phyloP scores from a whole-genome alignment of 306 rosid genomes.

The Trifolium subterraneum region DNA sequence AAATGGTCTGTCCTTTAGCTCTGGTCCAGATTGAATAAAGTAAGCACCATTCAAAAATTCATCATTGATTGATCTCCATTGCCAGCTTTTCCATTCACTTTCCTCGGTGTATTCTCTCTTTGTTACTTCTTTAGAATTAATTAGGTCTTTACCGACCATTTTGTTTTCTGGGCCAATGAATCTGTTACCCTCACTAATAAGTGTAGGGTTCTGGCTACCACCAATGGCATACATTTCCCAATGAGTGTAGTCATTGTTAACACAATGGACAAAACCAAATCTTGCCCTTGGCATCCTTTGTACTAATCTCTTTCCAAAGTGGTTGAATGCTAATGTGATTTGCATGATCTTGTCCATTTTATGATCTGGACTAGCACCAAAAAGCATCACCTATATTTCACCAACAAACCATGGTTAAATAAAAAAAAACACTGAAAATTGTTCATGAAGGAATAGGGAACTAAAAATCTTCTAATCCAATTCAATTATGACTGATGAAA shows the following conservation, averaged over 20 bases:
- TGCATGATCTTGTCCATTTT: slow-evolving; percentile 64
- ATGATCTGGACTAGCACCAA: slow-evolving; percentile 65
- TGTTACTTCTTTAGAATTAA: slow-evolving; percentile 37
- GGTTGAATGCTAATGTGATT: slow-evolving; percentile 81
- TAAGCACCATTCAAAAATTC: slow-evolving; percentile 68
- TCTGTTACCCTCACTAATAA: slow-evolving; percentile 81
- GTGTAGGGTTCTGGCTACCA: slow-evolving; percentile 71
- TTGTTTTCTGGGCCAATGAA: slow-evolving; percentile 56
- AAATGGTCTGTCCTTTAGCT: slow-evolving; percentile 32
- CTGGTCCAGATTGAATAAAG: slow-evolving; percentile 59
- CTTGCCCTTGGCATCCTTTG: slow-evolving; percentile 86
- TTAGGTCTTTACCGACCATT: neutral
- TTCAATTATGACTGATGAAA: neutral
- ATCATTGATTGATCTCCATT: slow-evolving; percentile 82
- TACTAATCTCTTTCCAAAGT: slow-evolving; percentile 68
- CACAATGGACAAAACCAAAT: slow-evolving; percentile 70
- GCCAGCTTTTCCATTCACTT: slow-evolving; percentile 60
- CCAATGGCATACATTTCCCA: slow-evolving; percentile 96
- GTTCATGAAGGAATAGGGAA: neutral
- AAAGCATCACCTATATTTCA: slow-evolving; percentile 62
- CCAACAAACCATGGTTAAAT: no score
- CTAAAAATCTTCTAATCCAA: neutral
- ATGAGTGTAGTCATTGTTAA: slow-evolving; percentile 82
- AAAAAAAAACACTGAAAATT: no score
- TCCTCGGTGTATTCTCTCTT: slow-evolving; percentile 61